Base-by-base conservation (phyloP, 768 basidiomycete genomes). In the Phlebiopsis gigantea region DNA sequence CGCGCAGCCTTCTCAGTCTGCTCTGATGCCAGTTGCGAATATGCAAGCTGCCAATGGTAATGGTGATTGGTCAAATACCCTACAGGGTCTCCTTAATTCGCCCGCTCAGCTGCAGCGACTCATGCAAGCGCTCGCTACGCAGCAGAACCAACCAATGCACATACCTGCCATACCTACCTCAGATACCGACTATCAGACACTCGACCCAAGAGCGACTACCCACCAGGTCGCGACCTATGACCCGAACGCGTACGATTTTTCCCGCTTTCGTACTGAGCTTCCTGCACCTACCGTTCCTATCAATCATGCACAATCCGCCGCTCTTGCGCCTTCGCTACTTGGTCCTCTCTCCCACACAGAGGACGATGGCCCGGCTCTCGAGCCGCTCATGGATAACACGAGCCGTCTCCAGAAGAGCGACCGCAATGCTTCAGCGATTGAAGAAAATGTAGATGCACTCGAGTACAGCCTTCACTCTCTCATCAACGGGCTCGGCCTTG, bases 361-460 rank as follows among this genome's bases (percentile, higher is more conserved):
- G 19, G 68, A 73, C 7, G 63, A 73, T 14, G 56, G 63, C 30
- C 55, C 64, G 30, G 26, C 61, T 0, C 62, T 72, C 46, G 69
- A 73, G 62, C 69, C 65, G 31, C 67, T 72, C 29, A 57, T 70
- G 12, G 66, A 77, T 6, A 70, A 73, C 57, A 69, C 71, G 0
- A 73, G 76, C 1, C 69, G 75, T 29, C 67, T 87, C 50, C 76
- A 84, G 48, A 76, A 78, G 61, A 72, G 78, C 0, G 90, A 88
- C 75, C 79, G 75, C 46, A 77, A 74, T 30, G 75, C 88, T 0
- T 66, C 76, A 25, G 86, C 87, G 59, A 84, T 93, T 45, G 83
- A 85, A 57, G 77, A 79, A 46, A 87, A 90, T 55, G 88, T 93
- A 25, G 83, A 85, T 60, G 80, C 81, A 34, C 70, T 93, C 53